Evolutionary conservation across 225 moss, liverwort and hornwort genomes (phyloP), one percentile per base, ranked within the genome.

Genomic region (Physcomitrellopsis africana): DNA sequence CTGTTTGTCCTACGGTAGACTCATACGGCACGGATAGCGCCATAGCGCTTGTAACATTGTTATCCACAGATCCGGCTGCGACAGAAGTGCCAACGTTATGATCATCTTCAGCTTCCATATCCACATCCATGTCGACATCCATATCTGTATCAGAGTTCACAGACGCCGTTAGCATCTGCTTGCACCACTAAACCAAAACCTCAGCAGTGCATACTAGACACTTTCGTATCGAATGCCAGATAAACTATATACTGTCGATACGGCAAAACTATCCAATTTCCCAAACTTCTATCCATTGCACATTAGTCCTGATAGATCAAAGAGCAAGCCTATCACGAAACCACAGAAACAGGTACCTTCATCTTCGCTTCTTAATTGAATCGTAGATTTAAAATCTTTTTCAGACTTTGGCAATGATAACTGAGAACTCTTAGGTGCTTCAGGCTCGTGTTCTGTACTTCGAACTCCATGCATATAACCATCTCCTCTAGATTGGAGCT

Each of bases 91-190:
- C 74, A 54, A 68, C 13, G 42, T 24, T 20, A 26, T 63, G 73
- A 63, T 63, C 81, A 62, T 81, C 79, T 64, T 87, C 90, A 16
- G 76, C 29, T 62, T 85, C 90, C 87, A 90, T 79, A 53, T 87
- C 90, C 64, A 90, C 68, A 70, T 90, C 90, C 90, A 90, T 90
- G 77, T 90, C 90, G 22, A 90, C 87, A 47, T 90, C 90, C 87
- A 79, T 81, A 83, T 85, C 87, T 85, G 42, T 15, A 79, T 48
- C 68, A 66, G 51, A n/a, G 51, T 44, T 60, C 80, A 74, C 70
- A 64, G 9, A 56, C 10, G 48, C 4, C 47, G 42, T 74, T 44
- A 60, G 59, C 18, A 74, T 65, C 15, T 3, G 11, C 15, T 49
- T 49, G 48, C 15, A 49, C 5, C 48, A 49, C 48, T 15, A 15